These are phyloP conservation scores for Vaccinium macrocarpon DNA, from an alignment of 148 eudicot genomes.

Conservation along the genomic window DNA sequence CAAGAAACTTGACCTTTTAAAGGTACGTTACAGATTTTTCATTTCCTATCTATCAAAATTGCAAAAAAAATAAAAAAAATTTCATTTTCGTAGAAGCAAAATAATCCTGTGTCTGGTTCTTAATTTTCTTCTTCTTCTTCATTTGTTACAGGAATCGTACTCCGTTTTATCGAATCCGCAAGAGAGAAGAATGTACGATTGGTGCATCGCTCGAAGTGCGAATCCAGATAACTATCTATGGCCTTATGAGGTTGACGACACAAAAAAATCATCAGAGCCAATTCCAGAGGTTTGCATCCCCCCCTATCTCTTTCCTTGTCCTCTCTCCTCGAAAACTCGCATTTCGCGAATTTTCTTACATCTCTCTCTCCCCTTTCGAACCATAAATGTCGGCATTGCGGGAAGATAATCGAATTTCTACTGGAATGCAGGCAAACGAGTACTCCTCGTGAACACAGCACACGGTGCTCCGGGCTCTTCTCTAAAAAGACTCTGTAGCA, in stretches of 20 bases:
- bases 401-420: no score
- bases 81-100: not conserved
- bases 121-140: not conserved
- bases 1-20: slow-evolving; percentile 55
- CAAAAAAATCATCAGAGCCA: slow-evolving; percentile 43
- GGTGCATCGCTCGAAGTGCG: slow-evolving; percentile 68
- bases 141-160: slow-evolving; percentile 49
- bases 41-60: not conserved
- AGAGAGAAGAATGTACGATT: slow-evolving; percentile 77
- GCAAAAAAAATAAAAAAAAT: not conserved
- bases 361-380: not conserved
- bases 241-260: slow-evolving; percentile 76
- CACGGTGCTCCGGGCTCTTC: no score
- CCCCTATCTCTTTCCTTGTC: no score
- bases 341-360: not conserved
- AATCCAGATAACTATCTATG: slow-evolving; percentile 59
- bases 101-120: not conserved
- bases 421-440: no score
- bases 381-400: not conserved
- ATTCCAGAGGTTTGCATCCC: slow-evolving; percentile 51
- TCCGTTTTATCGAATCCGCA: slow-evolving; percentile 57
- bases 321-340: no score
- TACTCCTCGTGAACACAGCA: no score
- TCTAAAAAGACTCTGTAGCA: no score
- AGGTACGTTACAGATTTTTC: slow-evolving; percentile 34